Evolutionary conservation across 2,329 filamentous ascomycete genomes (phyloP), one percentile per base, ranked within the genome.

Genomic region (Microthyrium microscopicum): DNA sequence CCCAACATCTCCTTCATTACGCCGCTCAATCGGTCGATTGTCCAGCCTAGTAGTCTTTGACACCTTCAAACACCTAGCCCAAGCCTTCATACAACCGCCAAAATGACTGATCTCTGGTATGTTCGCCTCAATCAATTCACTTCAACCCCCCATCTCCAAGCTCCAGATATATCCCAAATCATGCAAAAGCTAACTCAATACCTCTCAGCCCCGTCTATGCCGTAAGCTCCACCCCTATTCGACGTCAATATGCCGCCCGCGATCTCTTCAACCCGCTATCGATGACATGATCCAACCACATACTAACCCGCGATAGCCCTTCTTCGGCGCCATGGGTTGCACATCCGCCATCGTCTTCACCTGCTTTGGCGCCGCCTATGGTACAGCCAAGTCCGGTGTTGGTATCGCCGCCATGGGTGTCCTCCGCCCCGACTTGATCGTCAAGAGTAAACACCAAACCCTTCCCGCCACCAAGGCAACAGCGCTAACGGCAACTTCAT

Each of bases 361-460:
- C 58, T 92, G 83, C 63, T 77, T 93, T 50, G 84, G 89, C 15
- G 89, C 89, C 54, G 84, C 89, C 48, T 98, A 95, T 65, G 89
- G 89, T 62, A 98, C 89, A 48, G 89, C 89, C 57, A 98, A 98
- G 74, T 91, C 89, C 54, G 89, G 89, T 67, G 89, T 95, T 49
- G 89, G 89, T 72, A 93, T 98, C 55, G 83, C 83, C 47, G 82
- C 85, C 49, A 94, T 95, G 80, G 87, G 85, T 79, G 87, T 95
- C 51, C 74, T 98, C 49, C 73, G 89, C 61, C 89, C 89, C 58
- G 89, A 98, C 60, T 67, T 95, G 61, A 94, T 95, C 59, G 87
- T 98, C 60, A 95, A 94, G 79, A 95, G 89, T 95, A 77, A 53
- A 84, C 62, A n/a, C 26, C 27, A 19, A 33, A 30, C 25, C 5